These are phyloP conservation scores for Stipa capillata DNA, from an alignment of 176 grass and related monocot genomes.

Conservation along the genomic window DNA sequence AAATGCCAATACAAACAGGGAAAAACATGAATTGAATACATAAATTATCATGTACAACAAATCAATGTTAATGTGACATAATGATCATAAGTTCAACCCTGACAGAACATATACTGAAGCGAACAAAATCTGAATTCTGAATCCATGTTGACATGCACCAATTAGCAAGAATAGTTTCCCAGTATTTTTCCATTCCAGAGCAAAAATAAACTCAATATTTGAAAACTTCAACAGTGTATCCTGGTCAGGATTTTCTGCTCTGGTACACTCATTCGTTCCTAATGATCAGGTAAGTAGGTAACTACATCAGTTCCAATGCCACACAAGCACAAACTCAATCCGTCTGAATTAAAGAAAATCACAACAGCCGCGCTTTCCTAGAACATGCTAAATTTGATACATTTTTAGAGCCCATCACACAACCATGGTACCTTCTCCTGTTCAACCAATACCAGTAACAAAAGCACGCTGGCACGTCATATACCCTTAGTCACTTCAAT, in stretches of 20 bases:
- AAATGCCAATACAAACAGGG: constrained; percentile 14
- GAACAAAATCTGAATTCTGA: not conserved
- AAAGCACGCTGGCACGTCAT: not conserved
- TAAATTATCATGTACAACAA: not conserved
- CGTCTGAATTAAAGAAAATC: not conserved
- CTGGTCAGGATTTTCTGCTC: not conserved
- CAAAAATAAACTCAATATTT: not conserved
- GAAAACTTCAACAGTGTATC: not conserved
- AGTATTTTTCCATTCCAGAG: not conserved
- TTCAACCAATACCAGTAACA: not conserved
- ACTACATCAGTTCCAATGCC: not conserved
- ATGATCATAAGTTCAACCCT: not conserved
- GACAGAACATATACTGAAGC: not conserved
- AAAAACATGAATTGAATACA: not conserved
- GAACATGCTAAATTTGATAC: not conserved
- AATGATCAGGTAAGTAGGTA: not conserved
- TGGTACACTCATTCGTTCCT: not conserved
- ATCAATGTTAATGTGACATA: not conserved
- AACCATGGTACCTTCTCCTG: not conserved
- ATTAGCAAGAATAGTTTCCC: constrained; percentile 1
- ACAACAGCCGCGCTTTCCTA: not conserved
- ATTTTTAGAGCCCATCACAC: not conserved
- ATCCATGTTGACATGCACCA: not conserved
- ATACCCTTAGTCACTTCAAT: not conserved
- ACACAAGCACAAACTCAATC: not conserved